Evolutionary conservation across 2,329 filamentous ascomycete species (phyloP), one percentile per base, ranked within the genome.

Genomic region (Chaetomiaceae sp.): DNA sequence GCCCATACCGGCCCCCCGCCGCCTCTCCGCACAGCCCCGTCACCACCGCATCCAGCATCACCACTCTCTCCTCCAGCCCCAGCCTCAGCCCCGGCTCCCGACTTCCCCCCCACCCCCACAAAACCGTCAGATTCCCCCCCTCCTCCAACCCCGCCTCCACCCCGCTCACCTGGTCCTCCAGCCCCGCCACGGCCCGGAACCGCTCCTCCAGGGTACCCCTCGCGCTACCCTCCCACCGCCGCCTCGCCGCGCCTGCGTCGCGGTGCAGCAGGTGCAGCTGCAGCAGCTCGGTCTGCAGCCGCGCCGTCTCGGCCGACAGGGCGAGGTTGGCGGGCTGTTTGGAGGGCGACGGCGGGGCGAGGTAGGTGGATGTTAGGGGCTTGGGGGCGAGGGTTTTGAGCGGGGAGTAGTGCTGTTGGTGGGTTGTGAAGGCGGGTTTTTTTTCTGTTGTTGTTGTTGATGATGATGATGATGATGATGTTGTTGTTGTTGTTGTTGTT

Each of bases 321-420:
- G 79, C 80, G 13, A 84, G 68, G 64, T 84, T 85, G 61, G 77
- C 73, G 5, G 82, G 80, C 2, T 80, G 73, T 61, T 84, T 83
- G 27, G 79, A 80, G 1, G 83, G 82, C 2, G 81, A 80, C 0
- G 82, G 78, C 1, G 82, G 79, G 16, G 79, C 79, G 40, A 84
- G 75, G 67, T 75, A 77, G 36, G 75, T 73, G 13, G 80, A 71
- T 0, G 79, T 79, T n/a, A 81, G 71, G 5, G 83, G 81, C 56
- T 87, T 87, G 0, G 84, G 80, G 0, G 78, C 75, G 8, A 75
- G 69, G 4, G 73, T 74, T 62, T 86, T 86, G 40, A 79, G 79
- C 0, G 85, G 84, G 25, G 81, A 84, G 69, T 80, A 86, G 68
- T 86, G 82, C 60, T 87, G 83, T 60, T 87, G 83, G 34, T 81